Evolutionary conservation across 306 rosid genomes (phyloP).

Genomic region (Ammopiptanthus mongolicus): DNA sequence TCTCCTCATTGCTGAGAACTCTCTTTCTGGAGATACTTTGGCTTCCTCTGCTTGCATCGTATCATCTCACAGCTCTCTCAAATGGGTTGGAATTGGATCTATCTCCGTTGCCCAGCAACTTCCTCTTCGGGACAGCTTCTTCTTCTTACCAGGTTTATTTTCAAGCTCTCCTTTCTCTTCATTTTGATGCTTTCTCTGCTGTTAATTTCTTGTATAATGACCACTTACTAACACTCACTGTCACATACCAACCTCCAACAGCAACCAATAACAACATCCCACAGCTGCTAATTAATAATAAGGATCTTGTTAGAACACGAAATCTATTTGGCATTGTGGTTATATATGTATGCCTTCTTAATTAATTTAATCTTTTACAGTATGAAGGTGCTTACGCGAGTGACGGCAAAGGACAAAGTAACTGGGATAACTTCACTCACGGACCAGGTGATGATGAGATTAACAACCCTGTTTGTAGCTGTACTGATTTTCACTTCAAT

Average conservation of each 20-base stretch:
- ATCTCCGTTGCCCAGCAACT: slow-evolving; percentile 28
- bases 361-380: slow-evolving; percentile 6
- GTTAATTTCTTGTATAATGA: background rate
- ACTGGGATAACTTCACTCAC: slow-evolving; percentile 71
- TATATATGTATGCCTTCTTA: background rate
- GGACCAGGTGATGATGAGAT: slow-evolving; percentile 32
- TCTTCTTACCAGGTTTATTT: slow-evolving; percentile 72
- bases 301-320: background rate
- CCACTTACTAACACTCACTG: too few species aligned
- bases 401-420: slow-evolving; percentile 61
- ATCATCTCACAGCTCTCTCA: background rate
- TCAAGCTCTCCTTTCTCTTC: background rate
- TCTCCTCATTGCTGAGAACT: background rate
- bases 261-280: background rate
- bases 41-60: background rate
- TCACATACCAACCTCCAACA: background rate
- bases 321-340: too few species aligned
- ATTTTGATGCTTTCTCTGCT: background rate
- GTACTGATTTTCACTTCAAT: background rate
- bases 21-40: background rate
- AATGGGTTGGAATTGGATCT: background rate
- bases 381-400: slow-evolving; percentile 62
- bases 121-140: slow-evolving; percentile 66
- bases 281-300: background rate
- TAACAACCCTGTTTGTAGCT: background rate